Conservation (phyloP, 164 flowering plant genomes). For the Akebia trifoliata region DNA sequence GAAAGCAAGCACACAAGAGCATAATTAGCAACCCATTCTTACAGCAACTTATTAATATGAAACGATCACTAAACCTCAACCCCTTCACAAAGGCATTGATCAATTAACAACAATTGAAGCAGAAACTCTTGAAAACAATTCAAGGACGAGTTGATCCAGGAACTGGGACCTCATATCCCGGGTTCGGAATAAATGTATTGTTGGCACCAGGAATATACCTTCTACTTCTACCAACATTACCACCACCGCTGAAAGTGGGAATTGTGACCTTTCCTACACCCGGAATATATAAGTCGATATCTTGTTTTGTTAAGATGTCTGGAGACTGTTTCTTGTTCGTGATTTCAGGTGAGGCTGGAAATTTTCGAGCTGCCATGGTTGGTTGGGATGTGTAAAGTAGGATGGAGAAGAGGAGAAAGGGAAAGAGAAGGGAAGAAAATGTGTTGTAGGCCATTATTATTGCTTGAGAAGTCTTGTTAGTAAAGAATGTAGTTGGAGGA, state of each 20-base stretch:
- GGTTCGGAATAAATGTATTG: conserved; percentile 4
- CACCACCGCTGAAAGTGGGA: conserved; percentile 3
- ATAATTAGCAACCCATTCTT: too few relatives aligned
- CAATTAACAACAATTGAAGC: too few relatives aligned
- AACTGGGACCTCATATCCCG: conserved; percentile 5
- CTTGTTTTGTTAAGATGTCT: neutral
- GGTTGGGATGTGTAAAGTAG: neutral
- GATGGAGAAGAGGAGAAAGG: conserved; percentile 1
- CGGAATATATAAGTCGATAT: neutral
- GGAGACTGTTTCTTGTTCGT: neutral
- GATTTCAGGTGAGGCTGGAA: too few relatives aligned
- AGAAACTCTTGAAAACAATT: neutral
- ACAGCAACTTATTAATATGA: too few relatives aligned
- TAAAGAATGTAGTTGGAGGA: neutral
- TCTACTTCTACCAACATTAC: neutral
- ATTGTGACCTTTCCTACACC: conserved; percentile 2
- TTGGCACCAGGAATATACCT: neutral
- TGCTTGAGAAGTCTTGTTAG: neutral
- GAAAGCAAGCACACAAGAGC: too few relatives aligned
- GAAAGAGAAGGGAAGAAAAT: conserved; percentile 4
- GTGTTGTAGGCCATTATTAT: conserved; percentile 11
- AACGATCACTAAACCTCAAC: too few relatives aligned
- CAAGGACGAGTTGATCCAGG: neutral
- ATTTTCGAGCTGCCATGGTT: neutral
- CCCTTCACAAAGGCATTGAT: too few relatives aligned